Percentiles rank a stretch among this genome's conserved stretches.
Conservation (phyloP, 352 stramenopile genomes). For the Globisporangium sylvaticum region DNA sequence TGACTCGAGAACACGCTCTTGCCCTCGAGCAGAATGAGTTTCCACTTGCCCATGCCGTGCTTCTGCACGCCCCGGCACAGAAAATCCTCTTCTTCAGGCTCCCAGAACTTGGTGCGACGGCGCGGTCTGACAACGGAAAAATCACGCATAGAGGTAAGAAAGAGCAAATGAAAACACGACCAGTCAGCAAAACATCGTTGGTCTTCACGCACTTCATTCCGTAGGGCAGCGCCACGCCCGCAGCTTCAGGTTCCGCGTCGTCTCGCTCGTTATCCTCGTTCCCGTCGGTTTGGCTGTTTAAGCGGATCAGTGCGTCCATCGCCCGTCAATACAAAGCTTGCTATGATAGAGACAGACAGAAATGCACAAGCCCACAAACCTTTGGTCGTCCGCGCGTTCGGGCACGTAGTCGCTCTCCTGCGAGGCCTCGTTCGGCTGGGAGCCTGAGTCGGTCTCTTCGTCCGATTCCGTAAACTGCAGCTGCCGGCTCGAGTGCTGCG, state of each 20-base stretch:
- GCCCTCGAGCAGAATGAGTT: constrained; percentile 37
- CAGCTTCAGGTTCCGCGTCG: background rate
- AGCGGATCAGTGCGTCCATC: background rate
- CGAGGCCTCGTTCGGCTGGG: background rate
- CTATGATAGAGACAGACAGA: background rate
- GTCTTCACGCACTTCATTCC: background rate
- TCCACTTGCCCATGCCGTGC: constrained; percentile 43
- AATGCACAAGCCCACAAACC: background rate
- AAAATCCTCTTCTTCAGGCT: constrained; percentile 35
- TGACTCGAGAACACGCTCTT: constrained; percentile 34
- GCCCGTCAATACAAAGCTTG: background rate
- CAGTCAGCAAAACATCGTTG: background rate
- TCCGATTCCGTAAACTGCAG: constrained; percentile 24
- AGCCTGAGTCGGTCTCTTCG: background rate
- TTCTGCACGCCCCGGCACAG: constrained; percentile 37
- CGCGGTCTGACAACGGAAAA: constrained; percentile 13
- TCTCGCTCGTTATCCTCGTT: background rate
- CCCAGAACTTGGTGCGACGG: constrained; percentile 36
- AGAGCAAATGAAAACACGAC: background rate
- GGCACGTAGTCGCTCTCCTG: constrained; percentile 6
- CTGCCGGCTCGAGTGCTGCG: constrained; percentile 18
- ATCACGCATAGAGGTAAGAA: background rate
- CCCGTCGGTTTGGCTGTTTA: background rate
- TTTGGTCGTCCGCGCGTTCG: background rate
- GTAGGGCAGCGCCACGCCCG: background rate